Evolutionary conservation across 352 stramenopile genomes (phyloP).

Genomic region (Discostella stelligera): DNA sequence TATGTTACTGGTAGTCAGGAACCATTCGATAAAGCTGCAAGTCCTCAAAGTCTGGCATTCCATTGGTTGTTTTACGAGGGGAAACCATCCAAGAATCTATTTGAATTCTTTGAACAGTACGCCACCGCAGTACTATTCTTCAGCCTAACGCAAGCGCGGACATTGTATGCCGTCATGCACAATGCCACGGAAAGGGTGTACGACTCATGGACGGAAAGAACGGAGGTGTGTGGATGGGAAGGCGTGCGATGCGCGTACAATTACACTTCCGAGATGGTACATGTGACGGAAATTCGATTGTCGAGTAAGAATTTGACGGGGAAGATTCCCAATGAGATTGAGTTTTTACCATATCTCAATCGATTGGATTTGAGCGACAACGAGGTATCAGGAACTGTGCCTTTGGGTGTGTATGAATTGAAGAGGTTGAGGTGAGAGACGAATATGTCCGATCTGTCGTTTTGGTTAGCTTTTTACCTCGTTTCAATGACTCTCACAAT

Average conservation of each 20-base stretch:
- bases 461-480: background rate
- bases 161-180: slow-evolving; percentile 2
- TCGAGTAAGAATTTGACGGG: slow-evolving; percentile 47
- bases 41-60: slow-evolving; percentile 43
- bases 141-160: slow-evolving; percentile 36
- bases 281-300: slow-evolving; percentile 57
- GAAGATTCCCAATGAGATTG: slow-evolving; percentile 59
- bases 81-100: slow-evolving; percentile 43
- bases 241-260: slow-evolving; percentile 63
- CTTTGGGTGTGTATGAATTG: slow-evolving; percentile 44
- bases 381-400: slow-evolving; percentile 49
- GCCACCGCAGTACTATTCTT: slow-evolving; percentile 48
- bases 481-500: slow-evolving; percentile 3
- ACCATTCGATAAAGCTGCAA: slow-evolving; percentile 20
- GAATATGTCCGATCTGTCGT: background rate
- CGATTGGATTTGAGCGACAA: slow-evolving; percentile 58
- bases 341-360: slow-evolving; percentile 45
- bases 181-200: slow-evolving; percentile 9
- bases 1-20: slow-evolving; percentile 34
- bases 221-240: slow-evolving; percentile 59
- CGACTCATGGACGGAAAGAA: slow-evolving; percentile 27
- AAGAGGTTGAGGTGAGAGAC: slow-evolving; percentile 37
- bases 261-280: slow-evolving; percentile 49
- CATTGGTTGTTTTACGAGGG: slow-evolving; percentile 50
- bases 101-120: slow-evolving; percentile 61